A percentile compares a stretch with the other conserved stretches of the same genome.
phyloP scores from a whole-genome alignment of 2,329 filamentous ascomycete genomes.

The Fusarium concolor region DNA sequence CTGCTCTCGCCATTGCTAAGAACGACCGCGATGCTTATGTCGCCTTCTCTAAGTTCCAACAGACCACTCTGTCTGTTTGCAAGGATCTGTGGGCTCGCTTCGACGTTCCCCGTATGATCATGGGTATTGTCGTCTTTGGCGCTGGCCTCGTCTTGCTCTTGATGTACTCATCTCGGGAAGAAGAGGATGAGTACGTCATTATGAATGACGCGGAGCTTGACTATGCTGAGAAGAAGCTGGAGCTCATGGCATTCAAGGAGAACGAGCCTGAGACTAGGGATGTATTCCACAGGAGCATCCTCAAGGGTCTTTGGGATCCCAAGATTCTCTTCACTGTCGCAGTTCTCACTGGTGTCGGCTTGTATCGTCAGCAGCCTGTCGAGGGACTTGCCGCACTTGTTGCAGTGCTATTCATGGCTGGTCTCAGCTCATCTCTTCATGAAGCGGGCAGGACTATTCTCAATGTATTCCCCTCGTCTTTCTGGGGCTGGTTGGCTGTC shows the following conservation, averaged over 20 bases:
- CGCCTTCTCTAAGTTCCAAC: constrained; percentile 79
- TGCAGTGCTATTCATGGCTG: constrained; percentile 52
- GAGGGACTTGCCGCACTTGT: constrained; percentile 56
- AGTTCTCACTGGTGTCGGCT: constrained; percentile 45
- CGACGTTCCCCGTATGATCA: constrained; percentile 85
- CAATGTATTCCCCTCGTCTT: constrained; percentile 73
- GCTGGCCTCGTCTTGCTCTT: constrained; percentile 75
- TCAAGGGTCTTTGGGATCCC: constrained; percentile 53
- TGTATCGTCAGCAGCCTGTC: constrained; percentile 50
- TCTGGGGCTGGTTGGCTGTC: constrained; percentile 90
- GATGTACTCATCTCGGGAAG: constrained; percentile 74
- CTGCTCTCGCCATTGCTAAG: constrained; percentile 58
- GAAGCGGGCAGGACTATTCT: constrained; percentile 57
- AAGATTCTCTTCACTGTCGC: constrained; percentile 50
- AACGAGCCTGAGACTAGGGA: constrained; percentile 57
- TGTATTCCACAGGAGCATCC: constrained; percentile 48
- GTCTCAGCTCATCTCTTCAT: constrained; percentile 58
- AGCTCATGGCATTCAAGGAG: constrained; percentile 57
- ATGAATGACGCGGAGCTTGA: constrained; percentile 69
- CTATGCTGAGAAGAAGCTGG: constrained; percentile 67
- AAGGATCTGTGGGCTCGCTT: constrained; percentile 92
- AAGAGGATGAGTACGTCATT: constrained; percentile 65
- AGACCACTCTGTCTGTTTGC: constrained; percentile 81
- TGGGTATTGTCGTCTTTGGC: constrained; percentile 79
- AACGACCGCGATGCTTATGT: constrained; percentile 58